Base-by-base conservation (phyloP, 352 stramenopile genomes). In the Phytophthora uliginosa region DNA sequence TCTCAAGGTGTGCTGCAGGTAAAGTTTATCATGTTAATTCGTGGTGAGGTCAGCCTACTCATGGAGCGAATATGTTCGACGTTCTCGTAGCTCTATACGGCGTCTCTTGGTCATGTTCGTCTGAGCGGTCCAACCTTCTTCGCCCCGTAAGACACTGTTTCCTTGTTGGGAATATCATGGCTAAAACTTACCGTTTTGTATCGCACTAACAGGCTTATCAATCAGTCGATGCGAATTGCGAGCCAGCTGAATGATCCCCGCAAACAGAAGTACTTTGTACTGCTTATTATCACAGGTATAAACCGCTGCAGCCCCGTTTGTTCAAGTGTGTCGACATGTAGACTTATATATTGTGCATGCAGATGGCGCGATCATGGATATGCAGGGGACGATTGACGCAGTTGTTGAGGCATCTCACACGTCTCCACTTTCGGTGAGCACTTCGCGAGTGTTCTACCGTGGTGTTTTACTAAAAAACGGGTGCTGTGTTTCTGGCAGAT, bases 351-450 rank as follows among this genome's bases (percentile, higher is more conserved):
- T 12, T 28, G 13, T 18, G 9, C 31, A 51, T 61, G 20, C 61
- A 86, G 84, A 98, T 71, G 92, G 91, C 38, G 88, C 81, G 24
- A 97, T 97, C 53, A 95, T 96, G 81, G 92, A 98, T 66, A 96
- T 97, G 88, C 76, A 90, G 22, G 65, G 61, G 17, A 92, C 85
- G 12, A 83, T 89, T 60, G 77, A 86, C 28, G 75, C 84, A 6
- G 75, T 94, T 22, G 81, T 92, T 22, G 78, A 85, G 13, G 87
- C 85, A 4, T 89, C 83, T 1, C 71, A 91, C 53, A 82, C 66
- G 18, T 69, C 80, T 20, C 83, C 81, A 20, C 68, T 93, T 38
- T 88, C 80, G 50, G 82, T 88, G 73, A 58, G 66, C 26, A 55
- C 9, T 5, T 31, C 22, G 18, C 15, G n/a, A 48, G 40, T 48